Percentiles rank a stretch among this genome's conserved stretches.
phyloP scores from a whole-genome alignment of 176 grass and related monocot species.

The Themeda triandra region DNA sequence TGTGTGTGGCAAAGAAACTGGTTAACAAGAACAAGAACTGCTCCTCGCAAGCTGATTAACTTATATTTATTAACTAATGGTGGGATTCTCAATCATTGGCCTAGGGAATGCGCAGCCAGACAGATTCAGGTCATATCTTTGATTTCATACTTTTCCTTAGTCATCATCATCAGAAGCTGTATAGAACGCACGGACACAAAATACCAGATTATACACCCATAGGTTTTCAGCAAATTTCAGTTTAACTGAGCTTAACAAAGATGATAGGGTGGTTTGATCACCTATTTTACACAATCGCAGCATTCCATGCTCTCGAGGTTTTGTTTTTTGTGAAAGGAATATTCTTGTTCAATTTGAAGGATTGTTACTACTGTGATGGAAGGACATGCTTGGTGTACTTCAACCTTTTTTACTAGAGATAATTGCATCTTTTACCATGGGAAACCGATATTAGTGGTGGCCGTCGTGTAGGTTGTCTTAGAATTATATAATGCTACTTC shows the following conservation, averaged over 20 bases:
- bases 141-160: no score
- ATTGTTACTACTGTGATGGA: neutral
- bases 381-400: neutral
- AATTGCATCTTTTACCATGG: neutral
- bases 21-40: neutral
- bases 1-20: neutral
- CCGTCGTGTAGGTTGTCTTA: neutral
- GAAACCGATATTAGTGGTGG: neutral
- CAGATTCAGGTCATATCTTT: neutral
- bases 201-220: constrained; percentile 1
- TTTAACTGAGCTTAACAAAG: neutral
- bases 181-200: neutral
- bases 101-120: neutral
- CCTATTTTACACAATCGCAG: neutral
- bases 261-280: neutral
- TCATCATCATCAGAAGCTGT: neutral
- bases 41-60: neutral
- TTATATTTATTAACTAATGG: neutral
- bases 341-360: neutral
- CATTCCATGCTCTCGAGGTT: neutral
- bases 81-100: neutral
- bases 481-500: neutral
- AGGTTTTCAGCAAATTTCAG: neutral
- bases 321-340: neutral
- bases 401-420: neutral